Conservation (phyloP, 805 yeast genomes). For the Saturnispora bothae region DNA sequence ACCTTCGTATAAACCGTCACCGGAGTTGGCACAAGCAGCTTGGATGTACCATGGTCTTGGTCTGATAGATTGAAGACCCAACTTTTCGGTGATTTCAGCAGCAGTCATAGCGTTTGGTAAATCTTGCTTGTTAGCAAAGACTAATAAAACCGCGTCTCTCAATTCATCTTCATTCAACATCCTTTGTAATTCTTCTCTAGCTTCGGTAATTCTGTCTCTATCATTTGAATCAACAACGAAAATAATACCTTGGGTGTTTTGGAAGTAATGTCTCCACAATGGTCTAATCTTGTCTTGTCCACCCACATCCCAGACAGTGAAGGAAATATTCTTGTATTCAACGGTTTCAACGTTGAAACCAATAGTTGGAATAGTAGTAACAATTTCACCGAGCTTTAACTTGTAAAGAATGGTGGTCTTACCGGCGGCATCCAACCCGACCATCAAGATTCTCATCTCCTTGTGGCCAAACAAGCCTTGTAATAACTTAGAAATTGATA, state of each 20-base stretch:
- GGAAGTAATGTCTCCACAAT: conserved; percentile 97
- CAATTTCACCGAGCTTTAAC: conserved; percentile 91
- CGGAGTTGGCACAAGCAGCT: conserved; percentile 98
- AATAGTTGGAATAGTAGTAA: conserved; percentile 92
- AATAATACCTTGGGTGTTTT: conserved; percentile 96
- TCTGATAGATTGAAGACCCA: conserved; percentile 93
- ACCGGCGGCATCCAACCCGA: conserved; percentile 98
- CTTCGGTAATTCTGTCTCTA: conserved; percentile 95
- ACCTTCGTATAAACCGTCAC: conserved; percentile 97
- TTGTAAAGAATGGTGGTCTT: conserved; percentile 93
- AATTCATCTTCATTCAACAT: conserved; percentile 98
- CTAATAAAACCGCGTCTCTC: conserved; percentile 90
- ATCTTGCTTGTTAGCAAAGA: conserved; percentile 97
- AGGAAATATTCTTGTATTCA: conserved; percentile 92
- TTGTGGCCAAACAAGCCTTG: conserved; percentile 94
- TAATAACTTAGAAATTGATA: conserved; percentile 87
- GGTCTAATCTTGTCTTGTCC: conserved; percentile 99
- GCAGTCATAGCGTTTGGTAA: conserved; percentile 99
- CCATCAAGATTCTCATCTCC: conserved; percentile 98
- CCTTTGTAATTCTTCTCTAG: conserved; percentile 96
- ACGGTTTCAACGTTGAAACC: conserved; percentile 97
- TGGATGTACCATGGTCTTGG: conserved; percentile 99
- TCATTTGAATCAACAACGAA: conserved; percentile 97
- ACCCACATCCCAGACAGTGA: conserved; percentile 99
- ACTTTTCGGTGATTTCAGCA: conserved; percentile 94